These are phyloP conservation scores for Talaromyces albobiverticillius DNA, from an alignment of 2,329 filamentous ascomycete genomes.

Conservation along the genomic window DNA sequence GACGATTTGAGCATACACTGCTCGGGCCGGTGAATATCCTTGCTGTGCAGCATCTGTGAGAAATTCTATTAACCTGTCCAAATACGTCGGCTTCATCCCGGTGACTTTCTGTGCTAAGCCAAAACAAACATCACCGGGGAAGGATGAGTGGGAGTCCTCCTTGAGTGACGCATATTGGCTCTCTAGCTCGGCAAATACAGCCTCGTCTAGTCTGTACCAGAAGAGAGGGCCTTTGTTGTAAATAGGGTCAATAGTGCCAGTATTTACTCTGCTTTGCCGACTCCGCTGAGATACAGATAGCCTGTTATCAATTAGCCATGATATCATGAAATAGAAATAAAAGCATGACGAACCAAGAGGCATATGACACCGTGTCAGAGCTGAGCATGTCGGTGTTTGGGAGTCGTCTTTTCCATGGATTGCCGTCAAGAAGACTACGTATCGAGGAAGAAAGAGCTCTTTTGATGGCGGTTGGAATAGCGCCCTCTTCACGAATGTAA, in stretches of 20 bases:
- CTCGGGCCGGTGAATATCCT: conserved; percentile 23
- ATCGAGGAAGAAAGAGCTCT: conserved; percentile 20
- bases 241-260: conserved; percentile 23
- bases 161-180: conserved; percentile 21
- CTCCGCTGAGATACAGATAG: conserved; percentile 19
- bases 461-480: conserved; percentile 20
- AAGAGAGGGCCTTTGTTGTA: conserved; percentile 28
- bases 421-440: conserved; percentile 20
- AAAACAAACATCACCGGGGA: conserved; percentile 24
- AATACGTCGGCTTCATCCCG: conserved; percentile 20
- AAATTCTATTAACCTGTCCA: conserved; percentile 22
- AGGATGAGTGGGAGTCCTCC: conserved; percentile 12
- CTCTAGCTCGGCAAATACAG: conserved; percentile 24
- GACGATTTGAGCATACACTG: conserved; percentile 26
- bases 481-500: conserved; percentile 17
- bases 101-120: conserved; percentile 27
- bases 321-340: not conserved
- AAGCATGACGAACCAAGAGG: conserved; percentile 21
- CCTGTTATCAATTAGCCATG: conserved; percentile 16
- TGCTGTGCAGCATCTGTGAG: conserved; percentile 21
- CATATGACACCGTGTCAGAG: conserved; percentile 18
- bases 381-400: conserved; percentile 21
- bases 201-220: conserved; percentile 25
- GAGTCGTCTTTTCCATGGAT: conserved; percentile 21
- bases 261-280: conserved; percentile 10